phyloP scores from a whole-genome alignment of 768 basidiomycete genomes.

The Butyriboletus loyo region DNA sequence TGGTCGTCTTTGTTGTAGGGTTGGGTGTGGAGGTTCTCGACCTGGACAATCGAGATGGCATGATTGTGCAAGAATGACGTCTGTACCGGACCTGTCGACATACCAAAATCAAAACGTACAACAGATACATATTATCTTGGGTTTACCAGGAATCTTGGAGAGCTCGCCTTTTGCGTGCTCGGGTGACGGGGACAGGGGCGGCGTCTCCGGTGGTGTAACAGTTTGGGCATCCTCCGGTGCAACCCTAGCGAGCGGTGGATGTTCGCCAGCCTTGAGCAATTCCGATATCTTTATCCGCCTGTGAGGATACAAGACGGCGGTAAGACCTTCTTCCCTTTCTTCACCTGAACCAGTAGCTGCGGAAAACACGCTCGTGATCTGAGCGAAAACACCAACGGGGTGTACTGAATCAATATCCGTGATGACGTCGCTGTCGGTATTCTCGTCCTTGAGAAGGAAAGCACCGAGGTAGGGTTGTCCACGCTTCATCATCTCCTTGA shows the following conservation, averaged over 20 bases:
- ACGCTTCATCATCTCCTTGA: constrained; percentile 95
- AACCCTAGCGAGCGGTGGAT: constrained; percentile 33
- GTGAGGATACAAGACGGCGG: constrained; percentile 92
- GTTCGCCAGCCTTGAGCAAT: constrained; percentile 65
- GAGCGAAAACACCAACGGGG: constrained; percentile 92
- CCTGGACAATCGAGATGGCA: constrained; percentile 82
- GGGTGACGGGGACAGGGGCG: constrained; percentile 31
- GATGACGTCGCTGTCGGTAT: constrained; percentile 89
- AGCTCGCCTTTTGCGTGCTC: constrained; percentile 23
- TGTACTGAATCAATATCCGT: constrained; percentile 86
- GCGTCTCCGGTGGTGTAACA: constrained; percentile 43
- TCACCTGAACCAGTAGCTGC: constrained; percentile 51
- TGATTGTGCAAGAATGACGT: constrained; percentile 83
- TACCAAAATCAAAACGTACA: not conserved
- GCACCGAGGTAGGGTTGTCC: constrained; percentile 97
- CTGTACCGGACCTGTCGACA: constrained; percentile 56
- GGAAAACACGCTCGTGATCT: constrained; percentile 91
- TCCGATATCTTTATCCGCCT: constrained; percentile 86
- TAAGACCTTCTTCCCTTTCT: constrained; percentile 84
- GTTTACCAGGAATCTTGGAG: constrained; percentile 24
- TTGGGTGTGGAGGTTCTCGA: constrained; percentile 77
- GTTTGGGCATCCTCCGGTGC: constrained; percentile 40
- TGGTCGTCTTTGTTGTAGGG: constrained; percentile 92
- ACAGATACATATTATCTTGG: too few species aligned
- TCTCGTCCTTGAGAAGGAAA: constrained; percentile 92